Evolutionary conservation across 2,329 filamentous ascomycete species (phyloP), one percentile per base, ranked within the genome.

Genomic region (Neocucurbitaria cava): DNA sequence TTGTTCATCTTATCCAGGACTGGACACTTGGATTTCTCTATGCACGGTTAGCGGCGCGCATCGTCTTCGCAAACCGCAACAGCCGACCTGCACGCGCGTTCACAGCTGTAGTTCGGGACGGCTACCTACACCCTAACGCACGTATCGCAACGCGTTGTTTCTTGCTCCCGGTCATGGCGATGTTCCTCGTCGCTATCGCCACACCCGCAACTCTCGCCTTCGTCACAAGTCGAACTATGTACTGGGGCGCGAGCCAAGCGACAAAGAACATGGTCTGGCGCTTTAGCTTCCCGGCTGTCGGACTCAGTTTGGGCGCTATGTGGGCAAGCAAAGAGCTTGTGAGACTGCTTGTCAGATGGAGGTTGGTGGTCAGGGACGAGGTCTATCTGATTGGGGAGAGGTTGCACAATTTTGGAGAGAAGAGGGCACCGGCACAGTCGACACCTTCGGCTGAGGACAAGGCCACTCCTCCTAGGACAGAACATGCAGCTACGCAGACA

Each of bases 21-120:
- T 99, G 94, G 92, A 96, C 93, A 0, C 81, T 99, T 1, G 95
- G 95, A 4, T 84, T 99, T 20, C 83, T 99, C 3, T 97, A 96
- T 74, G 83, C 96, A 26, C 93, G 96, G 61, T 86, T 98, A 66
- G 85, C 85, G 0, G 84, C 87, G 15, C 88, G 89, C 35, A 78
- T 92, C 65, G 82, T 92, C 23, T 80, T 89, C 11, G 83, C 88
- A 67, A 83, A 91, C 59, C 85, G 86, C 8, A 83, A 87, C 9
- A 89, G 89, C 9, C 88, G 90, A 3, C 84, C 90, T 0, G 89
- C 92, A 0, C 82, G 86, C 46, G 91, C 92, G 0, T 85, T 96
- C 15, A 85, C 87, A 1, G 89, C 87, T 2, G 87, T 96, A 15
- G 82, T 92, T 52, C 86, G 85, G 2, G 67, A 77, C 30, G 84